Conservation (phyloP, 2,329 filamentous ascomycete genomes). For the Emmonsiellopsis sp. region DNA sequence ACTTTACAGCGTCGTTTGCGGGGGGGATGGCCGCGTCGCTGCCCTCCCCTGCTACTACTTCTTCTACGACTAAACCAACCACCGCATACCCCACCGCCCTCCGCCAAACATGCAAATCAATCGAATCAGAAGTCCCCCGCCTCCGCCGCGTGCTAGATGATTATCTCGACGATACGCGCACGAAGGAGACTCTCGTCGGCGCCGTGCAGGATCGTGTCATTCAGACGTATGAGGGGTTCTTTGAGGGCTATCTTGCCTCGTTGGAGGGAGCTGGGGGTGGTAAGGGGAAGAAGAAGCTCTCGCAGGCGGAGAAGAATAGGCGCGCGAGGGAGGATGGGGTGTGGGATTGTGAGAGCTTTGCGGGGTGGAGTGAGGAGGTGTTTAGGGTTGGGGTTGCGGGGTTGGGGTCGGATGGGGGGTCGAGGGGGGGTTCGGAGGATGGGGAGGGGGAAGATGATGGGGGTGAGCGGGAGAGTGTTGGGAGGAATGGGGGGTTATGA, state of each 20-base stretch:
- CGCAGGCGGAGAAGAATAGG: conserved; percentile 39
- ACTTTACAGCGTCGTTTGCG: conserved; percentile 54
- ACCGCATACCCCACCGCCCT: conserved; percentile 4
- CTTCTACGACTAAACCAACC: conserved; percentile 2
- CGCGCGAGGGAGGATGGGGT: conserved; percentile 53
- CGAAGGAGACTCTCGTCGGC: conserved; percentile 56
- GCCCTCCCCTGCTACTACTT: conserved; percentile 17
- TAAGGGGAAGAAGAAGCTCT: conserved; percentile 19
- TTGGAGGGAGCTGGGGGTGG: conserved; percentile 17
- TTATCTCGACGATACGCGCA: conserved; percentile 57
- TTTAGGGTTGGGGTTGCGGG: conserved; percentile 47
- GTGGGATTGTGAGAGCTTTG: conserved; percentile 58
- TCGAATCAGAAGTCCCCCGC: conserved; percentile 50
- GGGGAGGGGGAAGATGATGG: conserved; percentile 21
- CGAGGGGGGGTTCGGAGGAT: conserved; percentile 13
- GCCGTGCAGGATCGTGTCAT: conserved; percentile 57
- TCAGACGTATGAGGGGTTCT: conserved; percentile 56
- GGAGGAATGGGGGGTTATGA: neutral
- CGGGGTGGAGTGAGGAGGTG: conserved; percentile 51
- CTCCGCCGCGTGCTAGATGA: conserved; percentile 50
- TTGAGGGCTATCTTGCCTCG: conserved; percentile 43
- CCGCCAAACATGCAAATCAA: conserved; percentile 25
- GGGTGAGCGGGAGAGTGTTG: neutral
- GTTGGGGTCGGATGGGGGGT: conserved; percentile 13
- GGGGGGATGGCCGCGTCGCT: conserved; percentile 46